These are phyloP conservation scores for Cyclostephanos tholiformis DNA, from an alignment of 108 stramenopile genomes.

Conservation along the genomic window DNA sequence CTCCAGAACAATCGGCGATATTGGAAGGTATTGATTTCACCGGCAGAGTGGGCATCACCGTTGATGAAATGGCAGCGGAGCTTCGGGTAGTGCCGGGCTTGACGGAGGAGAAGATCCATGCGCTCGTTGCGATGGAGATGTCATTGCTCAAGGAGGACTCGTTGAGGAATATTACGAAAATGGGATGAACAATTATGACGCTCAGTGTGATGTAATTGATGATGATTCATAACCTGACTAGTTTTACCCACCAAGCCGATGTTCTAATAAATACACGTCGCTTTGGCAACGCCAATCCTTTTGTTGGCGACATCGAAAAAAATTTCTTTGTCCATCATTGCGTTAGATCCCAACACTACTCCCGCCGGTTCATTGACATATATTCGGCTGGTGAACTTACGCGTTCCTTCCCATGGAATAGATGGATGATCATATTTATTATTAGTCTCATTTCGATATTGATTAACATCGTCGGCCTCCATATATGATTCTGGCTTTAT, in stretches of 20 bases:
- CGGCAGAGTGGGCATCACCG: slow-evolving; percentile 41
- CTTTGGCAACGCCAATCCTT: slow-evolving; percentile 81
- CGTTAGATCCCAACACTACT: slow-evolving; percentile 93
- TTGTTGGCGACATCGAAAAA: slow-evolving; percentile 79
- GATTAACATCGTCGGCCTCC: slow-evolving; percentile 54
- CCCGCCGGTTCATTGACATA: slow-evolving; percentile 89
- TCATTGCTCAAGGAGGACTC: slow-evolving; percentile 41
- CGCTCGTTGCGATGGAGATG: slow-evolving; percentile 62
- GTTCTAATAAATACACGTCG: slow-evolving; percentile 21
- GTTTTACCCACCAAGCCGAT: neutral
- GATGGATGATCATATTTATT: neutral
- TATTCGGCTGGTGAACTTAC: slow-evolving; percentile 67
- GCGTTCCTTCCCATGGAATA: slow-evolving; percentile 49
- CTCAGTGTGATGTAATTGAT: neutral
- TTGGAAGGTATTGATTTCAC: slow-evolving; percentile 52
- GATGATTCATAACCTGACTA: neutral
- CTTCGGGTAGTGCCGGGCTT: slow-evolving; percentile 57
- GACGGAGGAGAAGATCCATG: slow-evolving; percentile 55
- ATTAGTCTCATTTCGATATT: neutral
- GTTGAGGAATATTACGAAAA: slow-evolving; percentile 43
- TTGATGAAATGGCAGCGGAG: slow-evolving; percentile 40
- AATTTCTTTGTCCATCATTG: slow-evolving; percentile 91
- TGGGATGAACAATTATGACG: slow-evolving; percentile 20
- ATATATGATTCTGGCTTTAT: slow-evolving; percentile 66
- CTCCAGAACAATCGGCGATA: slow-evolving; percentile 44